Percentiles rank a stretch among this genome's conserved stretches.
Evolutionary conservation across 2,329 filamentous ascomycete genomes (phyloP).

Genomic region (Aspergillus persii): DNA sequence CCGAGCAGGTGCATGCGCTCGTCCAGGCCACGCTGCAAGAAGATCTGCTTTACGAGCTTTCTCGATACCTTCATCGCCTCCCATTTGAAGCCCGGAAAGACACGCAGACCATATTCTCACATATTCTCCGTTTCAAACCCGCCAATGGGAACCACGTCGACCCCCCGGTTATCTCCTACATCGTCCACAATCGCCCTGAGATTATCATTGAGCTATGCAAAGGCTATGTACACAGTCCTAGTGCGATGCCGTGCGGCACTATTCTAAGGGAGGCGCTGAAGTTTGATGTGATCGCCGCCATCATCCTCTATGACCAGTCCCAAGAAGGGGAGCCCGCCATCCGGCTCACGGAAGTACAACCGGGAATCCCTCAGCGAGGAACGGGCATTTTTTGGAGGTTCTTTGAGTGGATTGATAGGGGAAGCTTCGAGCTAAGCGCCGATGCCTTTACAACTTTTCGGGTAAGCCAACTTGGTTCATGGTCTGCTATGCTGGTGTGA

Average conservation of each 20-base stretch:
- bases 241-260: conserved; percentile 84
- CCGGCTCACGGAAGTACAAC: conserved; percentile 73
- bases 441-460: conserved; percentile 98
- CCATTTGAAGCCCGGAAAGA: conserved; percentile 97
- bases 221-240: conserved; percentile 86
- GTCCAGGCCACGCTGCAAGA: conserved; percentile 83
- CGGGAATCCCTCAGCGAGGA: conserved; percentile 71
- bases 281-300: conserved; percentile 83
- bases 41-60: conserved; percentile 81
- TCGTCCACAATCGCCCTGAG: conserved; percentile 81
- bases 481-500: not conserved
- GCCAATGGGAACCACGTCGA: conserved; percentile 65
- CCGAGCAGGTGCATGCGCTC: conserved; percentile 83
- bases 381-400: conserved; percentile 93
- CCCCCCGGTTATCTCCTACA: conserved; percentile 82
- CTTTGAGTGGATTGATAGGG: conserved; percentile 95
- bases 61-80: conserved; percentile 75
- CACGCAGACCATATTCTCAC: conserved; percentile 91
- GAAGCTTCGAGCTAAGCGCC: conserved; percentile 92
- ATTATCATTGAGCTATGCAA: conserved; percentile 84
- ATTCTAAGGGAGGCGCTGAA: conserved; percentile 88
- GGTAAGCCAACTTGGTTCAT: conserved; percentile 50
- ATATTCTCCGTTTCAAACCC: conserved; percentile 86
- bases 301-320: conserved; percentile 90
- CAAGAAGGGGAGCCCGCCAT: conserved; percentile 70